Evolutionary conservation across 139 green algal species (phyloP).

Genomic region (Chlorella sp.): DNA sequence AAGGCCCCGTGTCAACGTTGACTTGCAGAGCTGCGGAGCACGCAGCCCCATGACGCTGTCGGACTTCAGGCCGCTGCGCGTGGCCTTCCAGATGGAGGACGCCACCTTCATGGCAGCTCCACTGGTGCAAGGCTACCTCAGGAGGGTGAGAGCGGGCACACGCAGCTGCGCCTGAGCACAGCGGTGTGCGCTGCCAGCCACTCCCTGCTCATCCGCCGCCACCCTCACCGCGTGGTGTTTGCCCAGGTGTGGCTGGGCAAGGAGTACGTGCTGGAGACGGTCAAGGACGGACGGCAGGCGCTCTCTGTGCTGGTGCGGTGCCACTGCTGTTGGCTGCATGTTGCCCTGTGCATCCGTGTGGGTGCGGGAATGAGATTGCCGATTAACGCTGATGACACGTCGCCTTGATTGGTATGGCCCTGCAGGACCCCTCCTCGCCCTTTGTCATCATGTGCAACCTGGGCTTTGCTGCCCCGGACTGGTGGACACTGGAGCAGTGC

Average conservation of each 20-base stretch:
- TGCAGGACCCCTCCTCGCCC: neutral
- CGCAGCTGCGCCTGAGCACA: neutral
- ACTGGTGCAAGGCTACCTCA: neutral
- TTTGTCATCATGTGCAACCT: neutral
- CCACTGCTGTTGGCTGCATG: neutral
- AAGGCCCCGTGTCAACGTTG: too few relatives aligned
- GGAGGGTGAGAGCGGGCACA: neutral
- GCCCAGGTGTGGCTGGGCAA: neutral
- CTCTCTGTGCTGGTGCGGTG: neutral
- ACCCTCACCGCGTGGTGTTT: too few relatives aligned
- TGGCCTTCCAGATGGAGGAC: neutral
- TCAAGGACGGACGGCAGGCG: neutral
- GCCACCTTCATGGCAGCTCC: neutral
- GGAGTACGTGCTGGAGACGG: slow-evolving; percentile 3
- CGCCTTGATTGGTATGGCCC: neutral
- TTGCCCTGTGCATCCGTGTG: too few relatives aligned
- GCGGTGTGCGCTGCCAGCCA: neutral
- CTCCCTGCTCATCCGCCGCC: neutral
- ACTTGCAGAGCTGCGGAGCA: too few relatives aligned
- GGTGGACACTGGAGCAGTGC: neutral
- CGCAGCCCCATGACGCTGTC: too few relatives aligned
- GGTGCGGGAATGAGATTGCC: neutral
- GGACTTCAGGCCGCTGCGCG: neutral
- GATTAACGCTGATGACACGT: neutral
- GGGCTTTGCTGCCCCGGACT: neutral